Conservation (phyloP, 2,329 filamentous ascomycete species). For the Aspergillus sojae region DNA sequence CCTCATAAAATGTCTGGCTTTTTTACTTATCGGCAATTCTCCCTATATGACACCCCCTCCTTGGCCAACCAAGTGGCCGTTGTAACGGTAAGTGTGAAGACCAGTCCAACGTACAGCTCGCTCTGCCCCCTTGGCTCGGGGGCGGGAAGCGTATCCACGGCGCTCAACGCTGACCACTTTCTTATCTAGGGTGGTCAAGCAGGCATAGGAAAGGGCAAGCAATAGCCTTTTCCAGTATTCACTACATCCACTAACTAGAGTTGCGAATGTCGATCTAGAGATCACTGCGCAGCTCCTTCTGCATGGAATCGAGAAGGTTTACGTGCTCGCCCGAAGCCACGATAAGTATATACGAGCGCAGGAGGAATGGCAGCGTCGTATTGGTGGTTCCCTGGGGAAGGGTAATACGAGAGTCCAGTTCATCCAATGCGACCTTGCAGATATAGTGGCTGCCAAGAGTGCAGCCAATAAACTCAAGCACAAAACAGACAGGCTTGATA, state of each 20-base stretch:
- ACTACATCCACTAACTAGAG: background rate
- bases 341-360: conserved; percentile 26
- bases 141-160: background rate
- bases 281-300: conserved; percentile 34
- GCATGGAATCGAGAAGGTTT: conserved; percentile 32
- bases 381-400: conserved; percentile 22
- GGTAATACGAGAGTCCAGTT: conserved; percentile 25
- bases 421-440: conserved; percentile 34
- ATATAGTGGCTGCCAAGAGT: conserved; percentile 27
- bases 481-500: conserved; percentile 30
- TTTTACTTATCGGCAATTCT: conserved; percentile 32
- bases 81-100: conserved; percentile 27
- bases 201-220: conserved; percentile 31
- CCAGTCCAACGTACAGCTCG: background rate
- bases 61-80: conserved; percentile 32
- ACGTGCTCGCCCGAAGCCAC: conserved; percentile 31
- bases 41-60: conserved; percentile 23
- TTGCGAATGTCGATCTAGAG: conserved; percentile 17
- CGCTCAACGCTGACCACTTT: background rate
- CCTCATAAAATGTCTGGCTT: conserved; percentile 26
- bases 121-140: background rate
- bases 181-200: conserved; percentile 28
- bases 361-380: conserved; percentile 25
- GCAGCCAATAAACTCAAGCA: conserved; percentile 25
- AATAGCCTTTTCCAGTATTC: background rate